Conservation (phyloP, 768 basidiomycete species). For the Russula vinacea region DNA sequence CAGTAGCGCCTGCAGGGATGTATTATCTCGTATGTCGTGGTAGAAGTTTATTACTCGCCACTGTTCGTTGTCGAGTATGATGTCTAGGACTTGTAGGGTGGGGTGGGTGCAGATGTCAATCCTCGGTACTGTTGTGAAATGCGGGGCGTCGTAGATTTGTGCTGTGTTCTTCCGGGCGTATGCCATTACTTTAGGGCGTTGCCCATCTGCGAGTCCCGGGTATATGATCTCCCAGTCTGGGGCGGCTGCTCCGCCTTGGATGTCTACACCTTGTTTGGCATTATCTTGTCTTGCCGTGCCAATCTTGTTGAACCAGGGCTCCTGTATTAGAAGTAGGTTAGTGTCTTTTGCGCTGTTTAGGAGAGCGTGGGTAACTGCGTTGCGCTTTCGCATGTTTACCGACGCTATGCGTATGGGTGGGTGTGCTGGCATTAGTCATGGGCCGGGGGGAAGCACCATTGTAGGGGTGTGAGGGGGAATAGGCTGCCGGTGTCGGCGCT, state of each 20-base stretch:
- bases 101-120: not conserved
- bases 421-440: too few relatives aligned
- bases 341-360: not conserved
- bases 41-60: too few relatives aligned
- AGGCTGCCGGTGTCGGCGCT: too few relatives aligned
- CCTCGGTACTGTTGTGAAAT: accelerated
- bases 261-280: not conserved
- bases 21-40: too few relatives aligned
- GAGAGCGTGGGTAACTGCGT: not conserved
- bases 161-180: not conserved
- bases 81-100: too few relatives aligned
- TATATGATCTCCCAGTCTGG: not conserved
- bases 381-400: not conserved
- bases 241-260: not conserved
- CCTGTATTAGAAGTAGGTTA: not conserved
- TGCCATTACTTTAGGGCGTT: not conserved
- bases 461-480: too few relatives aligned
- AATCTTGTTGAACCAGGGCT: not conserved
- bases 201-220: accelerated
- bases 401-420: not conserved
- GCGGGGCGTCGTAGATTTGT: not conserved
- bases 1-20: too few relatives aligned
- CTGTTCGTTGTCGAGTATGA: too few relatives aligned
- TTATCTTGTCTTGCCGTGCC: not conserved
- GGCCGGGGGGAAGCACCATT: too few relatives aligned